Evolutionary conservation across 352 stramenopile genomes (phyloP).

Genomic region (Pythium periplocum): DNA sequence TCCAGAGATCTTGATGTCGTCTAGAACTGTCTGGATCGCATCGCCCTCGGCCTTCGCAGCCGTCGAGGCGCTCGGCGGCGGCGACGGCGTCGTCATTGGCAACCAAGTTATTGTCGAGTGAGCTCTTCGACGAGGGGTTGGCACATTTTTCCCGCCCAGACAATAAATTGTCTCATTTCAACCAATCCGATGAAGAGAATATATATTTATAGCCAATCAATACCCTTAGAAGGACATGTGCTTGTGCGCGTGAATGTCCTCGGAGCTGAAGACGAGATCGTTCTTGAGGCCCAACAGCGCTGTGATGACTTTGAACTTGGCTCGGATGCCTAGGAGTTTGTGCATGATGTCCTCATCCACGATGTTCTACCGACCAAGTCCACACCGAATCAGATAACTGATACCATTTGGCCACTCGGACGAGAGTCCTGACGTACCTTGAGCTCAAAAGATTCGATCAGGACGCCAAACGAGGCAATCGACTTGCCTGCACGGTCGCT

Average conservation of each 20-base stretch:
- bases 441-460: conserved; percentile 56
- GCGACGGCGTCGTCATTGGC: conserved; percentile 9
- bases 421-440: conserved; percentile 30
- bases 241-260: conserved; percentile 70
- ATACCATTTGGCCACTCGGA: no score
- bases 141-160: no score
- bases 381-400: background rate
- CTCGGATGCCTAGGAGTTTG: conserved; percentile 62
- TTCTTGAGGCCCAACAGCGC: conserved; percentile 47
- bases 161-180: conserved; percentile 1
- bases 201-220: conserved; percentile 4
- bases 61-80: background rate
- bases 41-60: conserved; percentile 1
- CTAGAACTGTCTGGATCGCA: background rate
- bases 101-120: conserved; percentile 1
- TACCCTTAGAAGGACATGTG: conserved; percentile 73
- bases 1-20: conserved; percentile 10
- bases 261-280: conserved; percentile 58
- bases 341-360: conserved; percentile 75
- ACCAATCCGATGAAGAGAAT: conserved; percentile 8
- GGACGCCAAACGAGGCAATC: conserved; percentile 42
- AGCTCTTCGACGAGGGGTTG: no score
- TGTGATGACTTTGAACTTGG: conserved; percentile 82
- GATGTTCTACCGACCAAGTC: conserved; percentile 41
- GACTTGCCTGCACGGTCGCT: conserved; percentile 57